Percentiles rank a stretch among this genome's conserved stretches.
Evolutionary conservation across 495 filamentous ascomycete species (phyloP).

Genomic region (Hyaloscypha bicolor): DNA sequence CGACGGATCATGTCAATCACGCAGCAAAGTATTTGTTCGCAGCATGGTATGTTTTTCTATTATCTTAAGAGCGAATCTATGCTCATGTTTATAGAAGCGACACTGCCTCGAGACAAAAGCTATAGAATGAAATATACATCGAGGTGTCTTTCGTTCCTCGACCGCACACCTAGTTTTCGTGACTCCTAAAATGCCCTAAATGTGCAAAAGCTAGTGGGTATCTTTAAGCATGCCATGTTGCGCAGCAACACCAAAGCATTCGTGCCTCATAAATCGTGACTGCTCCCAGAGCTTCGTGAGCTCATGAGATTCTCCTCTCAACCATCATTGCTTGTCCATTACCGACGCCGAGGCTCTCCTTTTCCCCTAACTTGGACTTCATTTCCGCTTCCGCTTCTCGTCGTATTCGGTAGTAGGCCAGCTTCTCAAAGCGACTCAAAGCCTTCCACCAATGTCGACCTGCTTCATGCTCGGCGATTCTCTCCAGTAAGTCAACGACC

Average conservation of each 20-base stretch:
- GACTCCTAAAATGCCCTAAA: background rate
- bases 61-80: background rate
- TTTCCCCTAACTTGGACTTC: constrained; percentile 33
- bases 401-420: constrained; percentile 71
- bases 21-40: constrained; percentile 76
- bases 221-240: constrained; percentile 22
- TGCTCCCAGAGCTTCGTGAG: background rate
- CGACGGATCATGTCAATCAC: constrained; percentile 87
- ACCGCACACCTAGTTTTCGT: background rate
- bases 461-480: constrained; percentile 83
- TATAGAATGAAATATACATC: constrained; percentile 14
- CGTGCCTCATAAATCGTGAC: constrained; percentile 30
- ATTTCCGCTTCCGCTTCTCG: constrained; percentile 59
- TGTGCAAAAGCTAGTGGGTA: constrained; percentile 20
- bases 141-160: background rate
- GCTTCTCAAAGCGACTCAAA: constrained; percentile 84
- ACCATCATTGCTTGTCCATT: constrained; percentile 36
- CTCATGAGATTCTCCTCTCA: constrained; percentile 29
- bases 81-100: constrained; percentile 32
- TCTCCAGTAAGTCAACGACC: constrained; percentile 77
- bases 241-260: constrained; percentile 25
- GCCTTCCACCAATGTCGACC: constrained; percentile 91
- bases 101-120: constrained; percentile 19
- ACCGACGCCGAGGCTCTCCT: constrained; percentile 27
- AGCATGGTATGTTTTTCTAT: constrained; percentile 28